Base-by-base conservation (phyloP, 2,329 filamentous ascomycete species). In the Sporothrix globosa region DNA sequence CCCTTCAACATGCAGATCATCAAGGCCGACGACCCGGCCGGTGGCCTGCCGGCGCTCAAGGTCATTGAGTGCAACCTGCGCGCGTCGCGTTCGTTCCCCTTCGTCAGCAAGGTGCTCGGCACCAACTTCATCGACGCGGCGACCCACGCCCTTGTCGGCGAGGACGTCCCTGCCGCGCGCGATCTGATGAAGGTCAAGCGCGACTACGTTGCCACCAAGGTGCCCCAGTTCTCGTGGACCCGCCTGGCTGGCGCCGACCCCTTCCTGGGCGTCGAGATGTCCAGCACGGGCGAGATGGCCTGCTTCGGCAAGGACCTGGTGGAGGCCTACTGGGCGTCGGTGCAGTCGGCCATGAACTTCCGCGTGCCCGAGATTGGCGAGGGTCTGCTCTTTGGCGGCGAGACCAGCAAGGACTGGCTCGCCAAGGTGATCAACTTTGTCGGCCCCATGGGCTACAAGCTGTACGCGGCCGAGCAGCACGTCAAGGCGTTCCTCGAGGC, bases 1-100 rank as follows among this genome's bases (percentile, higher is more conserved):
- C 96, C 96, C 71, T 99, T 98, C 89, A 99, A 99, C 87, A 98
- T 99, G 95, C 96, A 99, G 80, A 97, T 99, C 82, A 98, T 99
- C 76, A 98, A 98, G 84, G 93, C 98, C 79, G 97, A 97, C 79
- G 95, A 97, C 75, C 88, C 91, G 44, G 89, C 92, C 71, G 91
- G 91, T 71, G 90, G 90, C 70, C 87, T 91, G 77, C 88, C 92
- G 46, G 85, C 87, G 39, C 98, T 99, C 85, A 98, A 98, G 85
- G 96, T 99, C 75, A 99, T 98, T 74, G 96, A 99, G 83, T 98
- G 96, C 82, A 98, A 98, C 77, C 95, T 98, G 73, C 91, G 96
- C 74, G 96, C 96, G 21, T 97, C 96, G 58, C 88, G 96, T 74
- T 98, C 95, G 0, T 97, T 97, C 86, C 96, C 96, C 73, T 99